A percentile compares a stretch with the other conserved stretches of the same genome.
Conservation (phyloP, 805 yeast genomes). For the Candida anglica region DNA sequence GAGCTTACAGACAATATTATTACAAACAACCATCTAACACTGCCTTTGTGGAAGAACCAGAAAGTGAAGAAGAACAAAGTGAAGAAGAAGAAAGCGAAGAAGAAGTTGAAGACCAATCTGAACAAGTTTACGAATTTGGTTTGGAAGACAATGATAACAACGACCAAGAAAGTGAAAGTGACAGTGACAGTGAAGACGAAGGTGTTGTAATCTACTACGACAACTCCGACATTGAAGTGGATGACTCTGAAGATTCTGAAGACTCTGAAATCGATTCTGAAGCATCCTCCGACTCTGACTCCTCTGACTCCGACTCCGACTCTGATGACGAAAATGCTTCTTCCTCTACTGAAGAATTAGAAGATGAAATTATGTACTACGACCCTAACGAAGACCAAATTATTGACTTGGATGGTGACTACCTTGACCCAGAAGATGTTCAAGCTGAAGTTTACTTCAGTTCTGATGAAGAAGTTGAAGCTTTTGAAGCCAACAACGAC, state of each 20-base stretch:
- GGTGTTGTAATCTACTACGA: slow-evolving; percentile 4
- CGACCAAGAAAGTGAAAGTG: slow-evolving; percentile 1
- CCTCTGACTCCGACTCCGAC: slow-evolving; percentile 11
- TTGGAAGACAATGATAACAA: not conserved
- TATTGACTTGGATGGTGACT: slow-evolving; percentile 14
- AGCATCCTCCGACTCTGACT: slow-evolving; percentile 10
- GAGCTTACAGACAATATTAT: slow-evolving; percentile 27
- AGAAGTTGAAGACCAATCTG: slow-evolving; percentile 10
- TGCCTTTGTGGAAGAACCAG: slow-evolving; percentile 44
- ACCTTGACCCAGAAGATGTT: slow-evolving; percentile 19
- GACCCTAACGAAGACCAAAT: slow-evolving; percentile 23
- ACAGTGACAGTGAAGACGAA: slow-evolving; percentile 5
- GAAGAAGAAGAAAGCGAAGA: slow-evolving; percentile 19
- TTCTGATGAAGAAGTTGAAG: slow-evolving; percentile 12
- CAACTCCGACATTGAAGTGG: slow-evolving; percentile 4
- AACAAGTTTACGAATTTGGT: slow-evolving; percentile 8
- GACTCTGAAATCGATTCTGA: slow-evolving; percentile 6
- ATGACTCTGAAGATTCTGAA: slow-evolving; percentile 5
- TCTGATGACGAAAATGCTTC: slow-evolving; percentile 18
- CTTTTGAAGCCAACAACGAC: slow-evolving; percentile 12
- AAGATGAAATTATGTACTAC: slow-evolving; percentile 15
- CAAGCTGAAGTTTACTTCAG: slow-evolving; percentile 9
- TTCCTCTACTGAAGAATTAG: slow-evolving; percentile 31
- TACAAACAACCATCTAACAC: slow-evolving; percentile 30
- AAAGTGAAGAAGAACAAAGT: slow-evolving; percentile 28